Conservation (phyloP, 345 rosid species). For the Passiflora organensis region DNA sequence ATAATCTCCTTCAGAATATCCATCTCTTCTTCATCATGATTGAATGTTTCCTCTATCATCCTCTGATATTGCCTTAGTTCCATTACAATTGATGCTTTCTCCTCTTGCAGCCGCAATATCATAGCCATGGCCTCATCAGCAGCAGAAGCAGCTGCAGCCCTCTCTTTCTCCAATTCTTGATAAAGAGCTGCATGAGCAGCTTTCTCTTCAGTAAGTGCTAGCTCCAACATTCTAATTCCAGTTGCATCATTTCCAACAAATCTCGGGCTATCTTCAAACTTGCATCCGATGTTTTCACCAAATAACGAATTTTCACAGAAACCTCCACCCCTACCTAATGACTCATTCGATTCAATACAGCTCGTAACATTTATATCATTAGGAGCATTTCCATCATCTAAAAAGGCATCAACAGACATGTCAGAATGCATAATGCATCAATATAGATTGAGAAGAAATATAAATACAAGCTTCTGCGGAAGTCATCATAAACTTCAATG, state of each 20-base stretch:
- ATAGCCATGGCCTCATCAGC: slow-evolving; percentile 34
- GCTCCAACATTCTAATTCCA: slow-evolving; percentile 9
- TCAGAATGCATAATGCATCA: slow-evolving; percentile 15
- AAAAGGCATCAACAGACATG: slow-evolving; percentile 10
- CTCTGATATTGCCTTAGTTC: slow-evolving; percentile 29
- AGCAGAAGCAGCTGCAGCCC: slow-evolving; percentile 33
- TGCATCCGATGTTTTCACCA: slow-evolving; percentile 15
- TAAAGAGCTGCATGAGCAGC: slow-evolving; percentile 16
- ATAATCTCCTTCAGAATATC: slow-evolving; percentile 25
- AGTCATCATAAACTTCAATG: not conserved
- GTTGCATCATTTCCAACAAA: slow-evolving; percentile 10
- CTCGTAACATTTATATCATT: slow-evolving; percentile 16
- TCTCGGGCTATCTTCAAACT: slow-evolving; percentile 4
- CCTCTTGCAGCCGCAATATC: slow-evolving; percentile 32
- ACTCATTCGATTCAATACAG: slow-evolving; percentile 25
- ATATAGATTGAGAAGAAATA: not conserved
- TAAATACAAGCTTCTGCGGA: not conserved
- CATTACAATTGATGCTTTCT: slow-evolving; percentile 26
- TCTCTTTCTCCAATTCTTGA: slow-evolving; percentile 30
- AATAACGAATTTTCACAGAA: slow-evolving; percentile 17
- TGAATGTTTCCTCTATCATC: slow-evolving; percentile 25
- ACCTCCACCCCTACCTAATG: slow-evolving; percentile 20
- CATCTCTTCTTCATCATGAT: slow-evolving; percentile 32
- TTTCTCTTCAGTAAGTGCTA: slow-evolving; percentile 19
- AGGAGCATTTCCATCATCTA: slow-evolving; percentile 29